A percentile compares a stretch with the other conserved stretches of the same genome.
phyloP scores from a whole-genome alignment of 768 basidiomycete genomes.

The Tricholoma hemisulphureum region DNA sequence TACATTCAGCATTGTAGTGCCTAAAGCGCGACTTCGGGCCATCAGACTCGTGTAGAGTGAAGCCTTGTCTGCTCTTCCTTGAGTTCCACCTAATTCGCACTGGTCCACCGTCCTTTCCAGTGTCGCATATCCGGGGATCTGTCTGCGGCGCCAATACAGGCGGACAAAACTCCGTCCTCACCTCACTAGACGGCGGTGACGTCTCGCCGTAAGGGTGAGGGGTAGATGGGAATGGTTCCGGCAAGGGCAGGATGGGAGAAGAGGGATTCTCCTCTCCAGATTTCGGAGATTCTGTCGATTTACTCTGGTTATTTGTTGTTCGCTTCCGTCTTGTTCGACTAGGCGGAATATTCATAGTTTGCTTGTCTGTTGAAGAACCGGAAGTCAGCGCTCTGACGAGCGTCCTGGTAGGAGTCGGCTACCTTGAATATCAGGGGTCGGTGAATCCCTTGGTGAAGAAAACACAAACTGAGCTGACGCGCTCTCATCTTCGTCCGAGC shows the following conservation, averaged over 20 bases:
- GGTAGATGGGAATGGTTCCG: background rate
- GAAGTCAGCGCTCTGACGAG: background rate
- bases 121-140: background rate
- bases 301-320: background rate
- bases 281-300: background rate
- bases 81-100: constrained; percentile 1
- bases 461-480: background rate
- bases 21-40: constrained; percentile 1
- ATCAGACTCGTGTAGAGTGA: background rate
- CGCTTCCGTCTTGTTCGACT: background rate
- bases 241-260: background rate
- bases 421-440: background rate
- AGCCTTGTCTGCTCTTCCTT: background rate
- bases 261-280: background rate
- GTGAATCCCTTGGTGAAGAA: background rate
- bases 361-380: background rate
- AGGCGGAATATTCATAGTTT: background rate
- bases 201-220: background rate
- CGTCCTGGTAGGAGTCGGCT: background rate
- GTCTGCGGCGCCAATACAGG: background rate
- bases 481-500: background rate
- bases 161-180: background rate
- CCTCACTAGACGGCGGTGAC: background rate
- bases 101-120: background rate
- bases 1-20: background rate